Evolutionary conservation across 257 asterid genomes (phyloP).

Genomic region (Ophiorrhiza pumila): DNA sequence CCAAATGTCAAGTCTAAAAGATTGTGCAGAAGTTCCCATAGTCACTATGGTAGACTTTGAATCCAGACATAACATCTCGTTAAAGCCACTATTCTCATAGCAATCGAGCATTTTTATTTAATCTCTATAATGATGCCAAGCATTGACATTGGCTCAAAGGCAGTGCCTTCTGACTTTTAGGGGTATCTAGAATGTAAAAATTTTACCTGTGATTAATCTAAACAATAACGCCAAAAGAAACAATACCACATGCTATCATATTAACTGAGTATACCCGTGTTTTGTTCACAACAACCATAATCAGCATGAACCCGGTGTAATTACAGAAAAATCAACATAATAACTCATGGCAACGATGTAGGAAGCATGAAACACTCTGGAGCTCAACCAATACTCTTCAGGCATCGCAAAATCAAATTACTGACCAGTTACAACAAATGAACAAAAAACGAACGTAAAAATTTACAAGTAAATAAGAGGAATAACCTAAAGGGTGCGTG

Average conservation of each 20-base stretch:
- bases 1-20: background rate
- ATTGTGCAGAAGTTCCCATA: background rate
- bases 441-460: background rate
- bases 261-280: too few relatives aligned
- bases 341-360: background rate
- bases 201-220: background rate
- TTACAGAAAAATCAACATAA: background rate
- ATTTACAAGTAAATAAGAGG: background rate
- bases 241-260: background rate
- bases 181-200: background rate
- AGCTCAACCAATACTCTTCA: background rate
- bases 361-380: background rate
- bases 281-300: too few relatives aligned
- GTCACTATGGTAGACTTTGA: background rate
- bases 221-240: background rate
- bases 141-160: background rate
- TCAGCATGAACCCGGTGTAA: background rate
- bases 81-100: background rate
- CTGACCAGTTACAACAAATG: background rate
- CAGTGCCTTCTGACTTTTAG: background rate
- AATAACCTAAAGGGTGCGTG: constrained; percentile 89
- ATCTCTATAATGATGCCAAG: background rate
- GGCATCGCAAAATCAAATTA: background rate
- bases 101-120: background rate
- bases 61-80: background rate